Evolutionary conservation across 441 rosid species (phyloP).

Genomic region (Euphorbia celastroides): DNA sequence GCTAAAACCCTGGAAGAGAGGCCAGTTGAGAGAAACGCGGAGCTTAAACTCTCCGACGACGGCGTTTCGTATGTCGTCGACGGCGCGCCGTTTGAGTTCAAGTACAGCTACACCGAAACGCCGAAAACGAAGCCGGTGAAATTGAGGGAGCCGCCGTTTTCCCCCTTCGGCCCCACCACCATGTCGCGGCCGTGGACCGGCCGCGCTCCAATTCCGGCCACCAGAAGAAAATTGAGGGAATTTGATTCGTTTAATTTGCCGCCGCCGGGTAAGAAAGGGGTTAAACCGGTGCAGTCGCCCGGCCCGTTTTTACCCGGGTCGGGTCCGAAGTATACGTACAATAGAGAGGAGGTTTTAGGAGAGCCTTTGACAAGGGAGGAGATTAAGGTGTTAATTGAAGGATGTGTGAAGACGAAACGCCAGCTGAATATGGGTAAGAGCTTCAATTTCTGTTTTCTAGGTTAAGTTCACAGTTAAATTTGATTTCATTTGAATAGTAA

Average conservation of each 20-base stretch:
- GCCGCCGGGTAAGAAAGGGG: constrained; percentile 59
- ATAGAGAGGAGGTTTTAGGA: constrained; percentile 78
- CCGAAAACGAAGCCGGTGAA: constrained; percentile 74
- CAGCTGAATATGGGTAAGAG: constrained; percentile 88
- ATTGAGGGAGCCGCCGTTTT: constrained; percentile 70
- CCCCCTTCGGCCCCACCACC: constrained; percentile 84
- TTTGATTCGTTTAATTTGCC: constrained; percentile 88
- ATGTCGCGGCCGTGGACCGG: constrained; percentile 94
- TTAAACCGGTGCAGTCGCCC: constrained; percentile 79
- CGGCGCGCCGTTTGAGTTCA: constrained; percentile 94
- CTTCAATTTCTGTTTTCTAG: not conserved
- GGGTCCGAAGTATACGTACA: constrained; percentile 67
- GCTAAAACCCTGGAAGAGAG: constrained; percentile 6
- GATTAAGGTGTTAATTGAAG: constrained; percentile 51
- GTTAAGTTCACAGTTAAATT: not conserved
- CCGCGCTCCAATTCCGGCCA: constrained; percentile 66
- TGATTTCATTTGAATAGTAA: not conserved
- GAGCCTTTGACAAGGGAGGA: constrained; percentile 76
- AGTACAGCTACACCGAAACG: constrained; percentile 92
- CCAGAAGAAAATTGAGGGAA: constrained; percentile 66
- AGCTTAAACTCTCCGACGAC: constrained; percentile 52
- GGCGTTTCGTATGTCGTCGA: constrained; percentile 70
- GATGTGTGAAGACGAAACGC: constrained; percentile 54
- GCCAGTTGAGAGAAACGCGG: constrained; percentile 44
- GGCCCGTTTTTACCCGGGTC: constrained; percentile 76